Evolutionary conservation across 2,329 filamentous ascomycete genomes (phyloP), one percentile per base, ranked within the genome.

Genomic region (Xylariaceae sp.): DNA sequence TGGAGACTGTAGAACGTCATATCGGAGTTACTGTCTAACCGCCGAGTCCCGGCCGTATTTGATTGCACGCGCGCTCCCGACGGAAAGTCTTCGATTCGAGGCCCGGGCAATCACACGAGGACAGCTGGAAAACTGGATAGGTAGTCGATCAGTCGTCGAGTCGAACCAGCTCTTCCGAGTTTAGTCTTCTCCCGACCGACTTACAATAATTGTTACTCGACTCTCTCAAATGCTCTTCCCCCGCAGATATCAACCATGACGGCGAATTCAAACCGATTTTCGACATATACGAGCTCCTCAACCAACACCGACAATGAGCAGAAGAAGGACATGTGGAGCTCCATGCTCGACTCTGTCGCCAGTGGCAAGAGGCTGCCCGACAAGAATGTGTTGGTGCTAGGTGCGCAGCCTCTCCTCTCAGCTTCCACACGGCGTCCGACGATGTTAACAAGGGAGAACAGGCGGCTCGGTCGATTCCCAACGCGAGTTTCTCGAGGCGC

Each of bases 251-350:
- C 65, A 63, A 71, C 63, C 72, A 83, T 83, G 80, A 76, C 80
- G 68, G 73, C 75, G 67, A 81, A 77, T 70, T 73, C 77, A 62
- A 83, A 84, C 71, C 78, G 82, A 67, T 77, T 79, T 71, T 85
- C 83, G 61, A 84, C 78, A 69, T 84, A 82, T 76, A 86, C 82
- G 62, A 76, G 76, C 67, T 81, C 75, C 65, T 85, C 78, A 65
- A 73, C 68, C 51, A 76, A 76, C 68, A 82, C 81, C 65, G 82
- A 84, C 76, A 82, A 79, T 74, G 87, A 89, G 68, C 87, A 88
- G 64, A 92, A 90, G 77, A 90, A 90, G 76, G 90, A 96, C 72
- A 87, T 97, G 75, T 97, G 93, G 93, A 92, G 89, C 62, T 92
- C 90, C 50, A 90, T 97, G 88, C 82, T 97, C 66, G 90, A 95